Base-by-base conservation (phyloP, 805 yeast species). In the Torulaspora franciscae region DNA sequence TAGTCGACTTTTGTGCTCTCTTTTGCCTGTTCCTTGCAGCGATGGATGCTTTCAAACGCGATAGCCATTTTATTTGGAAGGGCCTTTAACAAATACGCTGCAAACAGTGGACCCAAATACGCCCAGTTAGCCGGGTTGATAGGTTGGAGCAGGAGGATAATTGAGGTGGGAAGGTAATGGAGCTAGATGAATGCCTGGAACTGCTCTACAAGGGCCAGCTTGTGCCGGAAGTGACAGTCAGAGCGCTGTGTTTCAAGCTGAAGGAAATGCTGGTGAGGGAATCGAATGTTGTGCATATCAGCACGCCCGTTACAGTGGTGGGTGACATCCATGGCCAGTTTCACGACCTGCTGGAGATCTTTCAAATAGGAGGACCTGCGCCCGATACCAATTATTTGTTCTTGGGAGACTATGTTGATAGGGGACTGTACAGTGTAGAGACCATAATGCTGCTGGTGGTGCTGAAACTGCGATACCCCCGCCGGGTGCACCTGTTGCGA, bases 301-400 rank as follows among this genome's bases (percentile, higher is more conserved):
- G 72, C 28, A 78, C 95, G 2, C 99, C 99, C 1, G 87, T 93
- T 8, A 88, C 98, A 0, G 87, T 93, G 6, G 97, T 93, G 4
- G 99, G 99, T 1, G 99, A 93, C 61, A 91, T 93, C 37, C 99
- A 93, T 58, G 99, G 98, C 7, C 99, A 93, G 66, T 93, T 86
- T 60, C 95, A 90, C 62, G 99, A 93, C 63, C 70, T 93, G 43
- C 66, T 93, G 25, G 99, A 93, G 64, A 88, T 93, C 27, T 93
- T 93, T 67, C 80, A 83, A 48, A 93, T 91, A 30, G 98, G 97
- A 0, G 99, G 98, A 0, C 77, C 79, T 40, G 85, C 95, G 3
- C 98, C 99, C 0, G 84, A 84, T 58, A 93, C 98, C 2, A 93
- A 91, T 66, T 93, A 93, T 63, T 66, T 93, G 33, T 93, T 93